Percentiles rank a stretch among this genome's conserved stretches.
These are phyloP conservation scores for Yarrowia divulgata DNA, from an alignment of 805 yeast species.

Conservation along the genomic window DNA sequence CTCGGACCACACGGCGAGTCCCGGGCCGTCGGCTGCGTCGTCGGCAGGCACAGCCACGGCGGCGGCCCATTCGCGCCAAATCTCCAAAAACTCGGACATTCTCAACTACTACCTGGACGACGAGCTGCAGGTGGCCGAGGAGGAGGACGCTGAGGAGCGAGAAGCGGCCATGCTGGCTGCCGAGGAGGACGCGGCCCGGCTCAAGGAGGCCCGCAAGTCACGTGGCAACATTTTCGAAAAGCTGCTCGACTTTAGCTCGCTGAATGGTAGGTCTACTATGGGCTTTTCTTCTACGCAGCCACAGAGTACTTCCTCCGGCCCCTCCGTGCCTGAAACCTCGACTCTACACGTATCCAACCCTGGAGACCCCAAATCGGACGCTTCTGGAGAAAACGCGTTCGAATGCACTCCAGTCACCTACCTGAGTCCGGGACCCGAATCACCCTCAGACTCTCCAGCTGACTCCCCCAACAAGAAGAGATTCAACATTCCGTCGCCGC, in stretches of 20 bases:
- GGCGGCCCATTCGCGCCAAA: slow-evolving; percentile 7
- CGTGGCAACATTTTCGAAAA: slow-evolving; percentile 28
- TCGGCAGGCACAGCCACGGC: not conserved
- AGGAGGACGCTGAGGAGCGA: slow-evolving; percentile 29
- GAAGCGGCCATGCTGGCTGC: slow-evolving; percentile 20
- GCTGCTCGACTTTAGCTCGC: slow-evolving; percentile 19
- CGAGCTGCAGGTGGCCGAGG: slow-evolving; percentile 30
- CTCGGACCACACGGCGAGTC: slow-evolving; percentile 24
- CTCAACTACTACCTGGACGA: slow-evolving; percentile 33
- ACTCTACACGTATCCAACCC: slow-evolving; percentile 5
- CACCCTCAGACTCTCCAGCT: slow-evolving; percentile 26
- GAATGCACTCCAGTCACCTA: slow-evolving; percentile 30
- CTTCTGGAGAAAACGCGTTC: not conserved
- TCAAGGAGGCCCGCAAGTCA: slow-evolving; percentile 33
- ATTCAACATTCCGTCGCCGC: slow-evolving; percentile 13
- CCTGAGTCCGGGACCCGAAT: slow-evolving; percentile 25
- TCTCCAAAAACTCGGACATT: slow-evolving; percentile 34
- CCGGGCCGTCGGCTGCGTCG: not conserved
- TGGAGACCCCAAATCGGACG: slow-evolving; percentile 6
- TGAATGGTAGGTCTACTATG: slow-evolving; percentile 27
- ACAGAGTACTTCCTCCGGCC: too few species aligned
- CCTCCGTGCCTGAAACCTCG: not conserved
- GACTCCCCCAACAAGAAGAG: slow-evolving; percentile 31
- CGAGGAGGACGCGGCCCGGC: slow-evolving; percentile 23
- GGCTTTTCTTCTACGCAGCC: not conserved